phyloP scores from a whole-genome alignment of 2,329 filamentous ascomycete species.

The Bipolaris sorokiniana region DNA sequence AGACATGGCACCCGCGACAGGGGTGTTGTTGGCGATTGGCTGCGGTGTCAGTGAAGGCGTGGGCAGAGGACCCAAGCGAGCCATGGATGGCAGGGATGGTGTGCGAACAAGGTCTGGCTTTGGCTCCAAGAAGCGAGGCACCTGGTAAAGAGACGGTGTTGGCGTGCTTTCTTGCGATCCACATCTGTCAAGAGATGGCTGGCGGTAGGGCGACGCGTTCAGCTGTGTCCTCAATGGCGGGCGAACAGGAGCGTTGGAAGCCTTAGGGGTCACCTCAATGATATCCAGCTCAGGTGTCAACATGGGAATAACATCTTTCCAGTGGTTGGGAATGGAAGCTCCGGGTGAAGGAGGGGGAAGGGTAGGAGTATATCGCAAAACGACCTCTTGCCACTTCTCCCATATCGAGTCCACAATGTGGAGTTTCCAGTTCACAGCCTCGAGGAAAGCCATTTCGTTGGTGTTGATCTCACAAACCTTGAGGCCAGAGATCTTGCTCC shows the following conservation, averaged over 20 bases:
- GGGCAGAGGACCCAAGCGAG: slow-evolving; percentile 62
- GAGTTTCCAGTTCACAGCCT: slow-evolving; percentile 90
- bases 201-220: slow-evolving; percentile 31
- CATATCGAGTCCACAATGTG: slow-evolving; percentile 90
- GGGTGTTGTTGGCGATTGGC: slow-evolving; percentile 60
- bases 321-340: slow-evolving; percentile 47
- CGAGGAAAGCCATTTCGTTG: slow-evolving; percentile 91
- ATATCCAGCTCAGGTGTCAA: slow-evolving; percentile 65
- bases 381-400: slow-evolving; percentile 91
- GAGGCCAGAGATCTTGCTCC: slow-evolving; percentile 99
- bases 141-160: slow-evolving; percentile 49
- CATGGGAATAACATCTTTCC: slow-evolving; percentile 59
- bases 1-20: slow-evolving; percentile 64
- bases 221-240: slow-evolving; percentile 33
- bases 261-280: slow-evolving; percentile 49
- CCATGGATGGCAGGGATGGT: slow-evolving; percentile 62
- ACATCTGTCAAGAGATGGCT: slow-evolving; percentile 31
- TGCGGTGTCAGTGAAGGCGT: slow-evolving; percentile 69
- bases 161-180: slow-evolving; percentile 53
- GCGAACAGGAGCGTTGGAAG: slow-evolving; percentile 36
- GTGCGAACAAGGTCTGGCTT: slow-evolving; percentile 58
- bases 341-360: slow-evolving; percentile 52
- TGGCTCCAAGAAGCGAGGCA: slow-evolving; percentile 59
- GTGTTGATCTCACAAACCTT: slow-evolving; percentile 93
- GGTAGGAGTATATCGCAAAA: slow-evolving; percentile 79